Evolutionary conservation across 495 filamentous ascomycete species (phyloP).

Genomic region (Penicillium manginii): DNA sequence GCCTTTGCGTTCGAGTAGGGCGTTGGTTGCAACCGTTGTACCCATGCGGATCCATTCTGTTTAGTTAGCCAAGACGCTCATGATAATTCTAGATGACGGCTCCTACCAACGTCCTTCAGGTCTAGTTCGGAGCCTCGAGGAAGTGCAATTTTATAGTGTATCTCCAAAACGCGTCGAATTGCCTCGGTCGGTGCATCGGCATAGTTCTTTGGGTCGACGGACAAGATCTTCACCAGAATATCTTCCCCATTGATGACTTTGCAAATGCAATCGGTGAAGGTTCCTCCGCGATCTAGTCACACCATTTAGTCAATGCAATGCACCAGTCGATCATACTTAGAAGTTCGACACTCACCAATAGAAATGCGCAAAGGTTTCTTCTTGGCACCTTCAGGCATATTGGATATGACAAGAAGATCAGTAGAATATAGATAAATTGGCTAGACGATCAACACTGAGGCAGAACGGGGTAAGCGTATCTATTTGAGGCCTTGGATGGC

Average conservation of each 20-base stretch:
- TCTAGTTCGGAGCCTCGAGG: constrained; percentile 16
- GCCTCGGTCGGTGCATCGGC: constrained; percentile 79
- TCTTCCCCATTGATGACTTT: constrained; percentile 23
- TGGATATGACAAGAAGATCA: constrained; percentile 6
- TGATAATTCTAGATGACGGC: neutral
- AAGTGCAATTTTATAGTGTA: constrained; percentile 55
- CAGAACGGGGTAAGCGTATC: constrained; percentile 1
- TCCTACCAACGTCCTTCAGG: constrained; percentile 9
- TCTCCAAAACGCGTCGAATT: constrained; percentile 75
- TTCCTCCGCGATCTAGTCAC: constrained; percentile 30
- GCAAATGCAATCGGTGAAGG: constrained; percentile 30
- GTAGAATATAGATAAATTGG: neutral
- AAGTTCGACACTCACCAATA: constrained; percentile 7
- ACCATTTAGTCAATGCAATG: neutral
- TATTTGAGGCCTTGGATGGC: constrained; percentile 7
- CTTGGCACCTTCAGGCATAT: constrained; percentile 13
- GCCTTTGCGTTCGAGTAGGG: constrained; percentile 27
- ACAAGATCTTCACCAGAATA: constrained; percentile 76
- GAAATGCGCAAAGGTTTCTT: constrained; percentile 13
- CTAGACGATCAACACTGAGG: neutral
- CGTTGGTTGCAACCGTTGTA: constrained; percentile 28
- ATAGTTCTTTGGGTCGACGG: constrained; percentile 78
- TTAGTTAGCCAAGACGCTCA: neutral
- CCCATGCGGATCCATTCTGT: constrained; percentile 23
- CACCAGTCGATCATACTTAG: neutral